Base-by-base conservation (phyloP, 305 asterid genomes). In the Lippia alba region DNA sequence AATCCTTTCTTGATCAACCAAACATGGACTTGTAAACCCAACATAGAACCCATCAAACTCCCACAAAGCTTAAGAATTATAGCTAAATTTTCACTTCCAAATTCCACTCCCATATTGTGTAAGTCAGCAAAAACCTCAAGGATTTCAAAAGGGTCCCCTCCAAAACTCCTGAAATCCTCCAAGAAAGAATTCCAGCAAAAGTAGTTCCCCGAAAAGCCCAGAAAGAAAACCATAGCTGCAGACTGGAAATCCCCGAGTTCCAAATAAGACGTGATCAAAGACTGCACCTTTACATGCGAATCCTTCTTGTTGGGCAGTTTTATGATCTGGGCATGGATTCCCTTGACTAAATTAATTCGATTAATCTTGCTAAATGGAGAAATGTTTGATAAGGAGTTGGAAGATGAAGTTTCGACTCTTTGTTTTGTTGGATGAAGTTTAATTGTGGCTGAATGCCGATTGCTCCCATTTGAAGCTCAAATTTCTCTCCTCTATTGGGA, bases 251-350 rank as follows among this genome's bases (percentile, higher is more conserved):
- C 79, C 32, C 75, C 33, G 34, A 64, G 32, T 30, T 63, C 59
- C 59, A 75, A 48, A 56, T 75, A 75, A 3, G 71, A 69, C 24
- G 71, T 56, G 66, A 75, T 63, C 71, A 75, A 70, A 64, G 75
- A 64, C 15, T 75, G 80, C 55, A 64, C 63, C 51, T 70, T 75
- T 41, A 57, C 17, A 30, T 57, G 59, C 12, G 72, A 49, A 70
- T 75, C 64, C 16, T 17, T 46, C 45, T 58, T 14, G 5, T 39
- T 40, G 50, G 74, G 66, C 61, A 17, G 39, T 70, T 75, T 75
- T 24, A 75, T 69, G 72, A 75, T 70, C 54, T 75, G 80, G 72
- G 80, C 76, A 70, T 75, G 80, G n/a, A 72, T 70, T 69, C 64
- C 67, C 70, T 70, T 70, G 58, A 66, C 53, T 44, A 56, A 63